Evolutionary conservation across 345 rosid genomes (phyloP), one percentile per base, ranked within the genome.

Genomic region (Mercurialis annua): DNA sequence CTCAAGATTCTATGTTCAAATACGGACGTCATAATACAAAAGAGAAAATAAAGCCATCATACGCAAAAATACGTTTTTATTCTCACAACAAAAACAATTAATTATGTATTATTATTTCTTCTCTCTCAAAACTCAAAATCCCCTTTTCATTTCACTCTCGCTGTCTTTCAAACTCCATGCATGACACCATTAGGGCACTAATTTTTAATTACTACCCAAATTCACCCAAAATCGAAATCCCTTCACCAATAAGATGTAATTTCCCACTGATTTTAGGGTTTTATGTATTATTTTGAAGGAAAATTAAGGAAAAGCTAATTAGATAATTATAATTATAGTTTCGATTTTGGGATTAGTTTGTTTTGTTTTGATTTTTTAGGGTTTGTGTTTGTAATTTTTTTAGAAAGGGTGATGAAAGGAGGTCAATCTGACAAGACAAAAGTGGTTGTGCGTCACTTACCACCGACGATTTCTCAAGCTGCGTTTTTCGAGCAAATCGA

Each of bases 381-480:
- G 53, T 16, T 29, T 40, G 15, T 20, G n/a, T n/a, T n/a, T n/a
- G n/a, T n/a, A n/a, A n/a, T n/a, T n/a, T n/a, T n/a, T n/a, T n/a
- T n/a, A n/a, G n/a, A n/a, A 10, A 26, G 51, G 81, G 72, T 59
- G n/a, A 83, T 88, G 94, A 86, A 73, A 76, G 86, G 73, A 29
- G 86, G 73, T 40, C 60, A 68, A 67, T 70, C 71, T 73, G 90
- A 86, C 73, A 90, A 85, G 70, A 86, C 85, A 65, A 89, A 86
- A 77, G 92, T 85, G 75, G 90, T 86, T 68, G 76, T 89, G 23
- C 88, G 96, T 59, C 87, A 78, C 79, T 75, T 89, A 80, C 96
- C 96, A 33, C 90, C 90, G 36, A 71, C 78, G 66, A 72, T 86
- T 69, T 75, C 89, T 62, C 78, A 63, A 78, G 71, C 64, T 16